A percentile compares a stretch with the other conserved stretches of the same genome.
Conservation (phyloP, 2,329 filamentous ascomycete genomes). For the Paecilomyces formosus region DNA sequence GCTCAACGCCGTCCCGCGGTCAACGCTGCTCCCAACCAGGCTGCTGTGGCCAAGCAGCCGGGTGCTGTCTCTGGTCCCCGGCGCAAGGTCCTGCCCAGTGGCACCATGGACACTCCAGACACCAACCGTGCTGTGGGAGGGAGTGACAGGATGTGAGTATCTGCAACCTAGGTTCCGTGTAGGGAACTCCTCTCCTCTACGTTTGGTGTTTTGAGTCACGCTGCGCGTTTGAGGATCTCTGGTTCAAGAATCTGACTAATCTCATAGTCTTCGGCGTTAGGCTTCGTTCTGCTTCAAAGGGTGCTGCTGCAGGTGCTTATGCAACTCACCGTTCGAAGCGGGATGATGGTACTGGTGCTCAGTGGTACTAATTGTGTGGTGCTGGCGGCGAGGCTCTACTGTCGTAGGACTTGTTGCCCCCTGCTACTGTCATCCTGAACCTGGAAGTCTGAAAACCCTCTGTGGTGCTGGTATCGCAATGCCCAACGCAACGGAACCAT, state of each 20-base stretch:
- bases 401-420: slow-evolving; percentile 18
- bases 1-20: slow-evolving; percentile 57
- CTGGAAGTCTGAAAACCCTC: slow-evolving; percentile 20
- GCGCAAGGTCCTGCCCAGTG: slow-evolving; percentile 66
- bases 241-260: slow-evolving; percentile 74
- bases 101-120: slow-evolving; percentile 59
- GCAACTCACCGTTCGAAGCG: slow-evolving; percentile 45
- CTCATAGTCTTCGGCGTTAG: slow-evolving; percentile 75
- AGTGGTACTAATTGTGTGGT: slow-evolving; percentile 37
- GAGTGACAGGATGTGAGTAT: slow-evolving; percentile 95
- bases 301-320: slow-evolving; percentile 47
- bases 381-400: slow-evolving; percentile 20
- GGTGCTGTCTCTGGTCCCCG: slow-evolving; percentile 67
- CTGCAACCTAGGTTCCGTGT: slow-evolving; percentile 67
- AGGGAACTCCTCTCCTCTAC: slow-evolving; percentile 72
- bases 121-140: slow-evolving; percentile 68
- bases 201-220: slow-evolving; percentile 71
- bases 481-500: slow-evolving; percentile 22
- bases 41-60: slow-evolving; percentile 57
- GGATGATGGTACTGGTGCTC: slow-evolving; percentile 45
- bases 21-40: slow-evolving; percentile 53
- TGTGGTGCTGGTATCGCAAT: slow-evolving; percentile 18
- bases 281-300: slow-evolving; percentile 76
- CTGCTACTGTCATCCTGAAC: slow-evolving; percentile 16
- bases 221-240: slow-evolving; percentile 63